Percentiles rank a stretch among this genome's conserved stretches.
Evolutionary conservation across 805 yeast species (phyloP).

Genomic region (Metahyphopichia silvanorum): DNA sequence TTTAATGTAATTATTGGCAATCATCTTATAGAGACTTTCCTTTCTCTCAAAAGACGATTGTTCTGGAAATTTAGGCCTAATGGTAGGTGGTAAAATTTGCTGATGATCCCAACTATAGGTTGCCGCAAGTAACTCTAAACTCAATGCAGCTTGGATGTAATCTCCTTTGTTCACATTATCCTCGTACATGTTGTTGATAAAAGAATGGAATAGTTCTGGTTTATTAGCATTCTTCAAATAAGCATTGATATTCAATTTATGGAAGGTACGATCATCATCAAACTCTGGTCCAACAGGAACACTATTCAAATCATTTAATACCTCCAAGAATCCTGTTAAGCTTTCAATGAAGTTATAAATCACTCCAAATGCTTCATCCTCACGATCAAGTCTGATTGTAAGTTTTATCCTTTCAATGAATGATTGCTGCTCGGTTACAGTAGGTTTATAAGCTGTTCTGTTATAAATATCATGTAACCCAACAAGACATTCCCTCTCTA

Average conservation of each 20-base stretch:
- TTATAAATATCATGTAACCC: constrained; percentile 66
- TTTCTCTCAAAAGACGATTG: constrained; percentile 81
- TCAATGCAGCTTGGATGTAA: constrained; percentile 77
- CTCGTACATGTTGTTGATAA: constrained; percentile 70
- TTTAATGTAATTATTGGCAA: constrained; percentile 64
- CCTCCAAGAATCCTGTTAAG: constrained; percentile 58
- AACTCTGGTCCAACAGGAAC: constrained; percentile 83
- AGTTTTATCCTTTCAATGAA: constrained; percentile 50
- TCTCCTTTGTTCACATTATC: constrained; percentile 58
- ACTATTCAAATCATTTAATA: constrained; percentile 61
- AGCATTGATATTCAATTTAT: constrained; percentile 69
- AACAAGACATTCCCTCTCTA: constrained; percentile 60
- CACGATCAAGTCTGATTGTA: constrained; percentile 53
- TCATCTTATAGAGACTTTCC: constrained; percentile 64
- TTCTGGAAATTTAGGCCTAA: constrained; percentile 70
- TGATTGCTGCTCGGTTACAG: constrained; percentile 47
- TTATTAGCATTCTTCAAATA: constrained; percentile 73
- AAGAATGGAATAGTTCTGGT: constrained; percentile 78
- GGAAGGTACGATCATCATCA: constrained; percentile 83
- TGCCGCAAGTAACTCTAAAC: constrained; percentile 72
- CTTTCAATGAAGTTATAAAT: constrained; percentile 51
- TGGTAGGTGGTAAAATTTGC: constrained; percentile 50
- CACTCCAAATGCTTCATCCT: constrained; percentile 58
- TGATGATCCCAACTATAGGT: constrained; percentile 74
- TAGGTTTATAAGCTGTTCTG: constrained; percentile 55